Evolutionary conservation across 257 asterid species (phyloP), one percentile per base, ranked within the genome.

Genomic region (Cinchona pubescens): DNA sequence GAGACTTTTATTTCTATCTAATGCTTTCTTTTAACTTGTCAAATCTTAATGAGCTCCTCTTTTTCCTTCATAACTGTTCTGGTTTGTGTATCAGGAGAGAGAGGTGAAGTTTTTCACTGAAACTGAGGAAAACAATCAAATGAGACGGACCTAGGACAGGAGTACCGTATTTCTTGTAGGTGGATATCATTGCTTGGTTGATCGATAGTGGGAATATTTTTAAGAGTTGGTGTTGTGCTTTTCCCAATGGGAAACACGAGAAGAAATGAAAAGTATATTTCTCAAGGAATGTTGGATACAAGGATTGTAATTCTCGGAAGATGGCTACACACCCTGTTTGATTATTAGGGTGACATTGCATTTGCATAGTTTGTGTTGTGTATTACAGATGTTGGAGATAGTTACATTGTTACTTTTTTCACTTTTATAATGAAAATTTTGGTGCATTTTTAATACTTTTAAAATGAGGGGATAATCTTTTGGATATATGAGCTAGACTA

Each of bases 61-160:
- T 74, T 67, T 11, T n/a, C 46, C 16, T 21, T 58, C 45, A 49
- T 48, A 27, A 76, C 72, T 43, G 53, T 49, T 76, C 19, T 60
- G 40, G 25, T 43, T 48, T 35, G 53, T 74, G 34, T 67, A 59
- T 65, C 82, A 94, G 99, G 99, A 92, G 88, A 85, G 97, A 76
- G 97, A 92, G 78, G 97, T 94, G 85, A 92, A 94, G 91, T 94
- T 94, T 77, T 94, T 94, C 88, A 89, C 99, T 2, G 99, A 94
- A 84, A 94, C 99, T 0, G 99, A 94, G 81, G 97, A 94, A 83
- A 94, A 92, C 91, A 94, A 94, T 86, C 99, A 94, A 79, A 94
- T 94, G 99, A 86, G 99, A 76, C n/a, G 99, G 99, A 59, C 99
- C 97, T n/a, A 92, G 99, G 85, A 87, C 90, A 13, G 99, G 99